Evolutionary conservation across 441 rosid genomes (phyloP), one percentile per base, ranked within the genome.

Genomic region (Jatropha podagrica): DNA sequence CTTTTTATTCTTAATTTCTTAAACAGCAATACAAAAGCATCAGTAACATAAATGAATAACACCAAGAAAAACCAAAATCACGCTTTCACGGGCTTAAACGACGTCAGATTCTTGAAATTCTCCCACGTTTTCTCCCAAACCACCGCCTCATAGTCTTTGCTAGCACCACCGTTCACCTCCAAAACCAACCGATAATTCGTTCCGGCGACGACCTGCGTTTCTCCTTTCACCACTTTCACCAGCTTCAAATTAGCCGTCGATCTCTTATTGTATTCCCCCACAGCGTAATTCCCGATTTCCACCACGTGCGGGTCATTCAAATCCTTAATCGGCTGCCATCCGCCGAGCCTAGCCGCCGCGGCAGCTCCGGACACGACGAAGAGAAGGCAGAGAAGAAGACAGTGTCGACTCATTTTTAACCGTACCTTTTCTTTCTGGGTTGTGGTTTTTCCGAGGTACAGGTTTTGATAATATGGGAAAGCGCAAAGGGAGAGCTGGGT

Each of bases 41-140:
- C 3, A 26, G 5, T 61, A 32, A 32, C 32, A 32, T 0, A 32
- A 32, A 32, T 27, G 32, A 37, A 32, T 40, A 14, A 62, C 42
- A 18, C 65, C 18, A 15, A 12, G 2, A 40, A 40, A 56, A 3
- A 17, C 5, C 7, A 65, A 42, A 65, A 8, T 18, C 9, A 65
- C 15, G 12, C 52, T 48, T 44, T 12, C 4, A 66, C 59, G 41
- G 82, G 81, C 59, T 75, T 75, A 76, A 92, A 91, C 13, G 94
- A 87, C 42, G 84, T 83, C 41, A 89, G 89, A 7, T 74, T 82
- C 88, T 6, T 86, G 74, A 6, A 80, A 7, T 83, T 78, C 62
- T n/a, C 14, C 92, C 92, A 87, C 0, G 81, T 13, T 71, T 82
- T 85, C 77, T 91, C 98, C 88, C 86, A 91, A n/a, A 93, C 95